Evolutionary conservation across 306 rosid genomes (phyloP).

Genomic region (Notholithocarpus densiflorus): DNA sequence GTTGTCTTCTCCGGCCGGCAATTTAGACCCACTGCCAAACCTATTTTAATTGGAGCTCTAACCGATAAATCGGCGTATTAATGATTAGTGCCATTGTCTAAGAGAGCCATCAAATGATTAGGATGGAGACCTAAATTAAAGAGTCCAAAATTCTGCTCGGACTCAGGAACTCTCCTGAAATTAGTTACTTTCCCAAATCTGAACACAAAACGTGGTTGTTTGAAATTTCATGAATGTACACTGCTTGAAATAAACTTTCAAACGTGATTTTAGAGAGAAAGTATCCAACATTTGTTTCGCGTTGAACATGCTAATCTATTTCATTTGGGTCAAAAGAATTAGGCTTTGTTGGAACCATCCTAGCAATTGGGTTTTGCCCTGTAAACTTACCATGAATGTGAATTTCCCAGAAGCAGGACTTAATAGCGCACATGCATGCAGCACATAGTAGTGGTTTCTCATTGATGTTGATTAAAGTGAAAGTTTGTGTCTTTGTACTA

Average conservation of each 20-base stretch:
- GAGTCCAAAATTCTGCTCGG: background rate
- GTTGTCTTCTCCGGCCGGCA: too few species aligned
- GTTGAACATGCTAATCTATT: background rate
- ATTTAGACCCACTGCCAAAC: too few species aligned
- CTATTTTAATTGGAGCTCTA: background rate
- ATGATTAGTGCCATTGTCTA: background rate
- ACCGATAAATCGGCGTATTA: background rate
- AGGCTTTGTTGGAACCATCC: background rate
- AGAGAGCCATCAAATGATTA: background rate
- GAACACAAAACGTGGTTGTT: background rate
- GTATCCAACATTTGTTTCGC: background rate
- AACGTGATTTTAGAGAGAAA: background rate
- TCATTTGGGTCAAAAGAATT: background rate
- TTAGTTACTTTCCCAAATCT: background rate
- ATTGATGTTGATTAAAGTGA: background rate
- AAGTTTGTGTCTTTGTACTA: background rate
- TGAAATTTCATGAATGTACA: background rate
- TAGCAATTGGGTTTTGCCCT: background rate
- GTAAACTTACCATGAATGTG: background rate
- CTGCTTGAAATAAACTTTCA: background rate
- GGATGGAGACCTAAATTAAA: background rate
- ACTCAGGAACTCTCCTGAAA: background rate
- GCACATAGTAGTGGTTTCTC: background rate
- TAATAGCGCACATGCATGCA: background rate
- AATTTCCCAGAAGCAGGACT: background rate